Evolutionary conservation across 2,329 filamentous ascomycete genomes (phyloP).

Genomic region (Daldinia sp.): DNA sequence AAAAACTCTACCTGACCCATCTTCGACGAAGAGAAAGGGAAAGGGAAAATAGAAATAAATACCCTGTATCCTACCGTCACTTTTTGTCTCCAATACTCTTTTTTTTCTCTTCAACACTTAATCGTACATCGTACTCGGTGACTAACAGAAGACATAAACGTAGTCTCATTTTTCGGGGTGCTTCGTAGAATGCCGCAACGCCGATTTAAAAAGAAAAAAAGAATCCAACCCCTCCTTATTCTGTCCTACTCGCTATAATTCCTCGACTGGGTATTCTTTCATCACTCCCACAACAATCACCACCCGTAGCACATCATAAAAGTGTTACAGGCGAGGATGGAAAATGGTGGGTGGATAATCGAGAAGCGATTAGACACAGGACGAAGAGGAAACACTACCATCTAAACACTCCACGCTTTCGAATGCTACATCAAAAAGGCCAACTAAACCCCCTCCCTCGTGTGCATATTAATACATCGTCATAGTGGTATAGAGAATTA

Average conservation of each 20-base stretch:
- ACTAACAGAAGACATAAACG: constrained; percentile 34
- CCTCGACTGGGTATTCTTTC: background rate
- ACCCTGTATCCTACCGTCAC: constrained; percentile 30
- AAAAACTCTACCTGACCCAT: constrained; percentile 14
- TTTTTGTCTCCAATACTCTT: constrained; percentile 29
- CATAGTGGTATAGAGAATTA: constrained; percentile 11
- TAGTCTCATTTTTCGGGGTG: constrained; percentile 36
- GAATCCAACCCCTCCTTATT: constrained; percentile 3
- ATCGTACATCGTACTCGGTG: constrained; percentile 40
- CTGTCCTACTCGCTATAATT: constrained; percentile 23
- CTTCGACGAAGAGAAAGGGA: constrained; percentile 10
- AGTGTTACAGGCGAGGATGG: background rate
- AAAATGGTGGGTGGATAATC: constrained; percentile 10
- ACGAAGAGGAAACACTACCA: constrained; percentile 16
- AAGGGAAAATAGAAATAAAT: constrained; percentile 23
- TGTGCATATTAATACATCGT: constrained; percentile 34
- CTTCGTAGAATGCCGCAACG: constrained; percentile 37
- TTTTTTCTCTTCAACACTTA: constrained; percentile 33
- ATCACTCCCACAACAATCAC: background rate
- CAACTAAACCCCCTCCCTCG: constrained; percentile 11
- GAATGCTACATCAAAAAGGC: constrained; percentile 24
- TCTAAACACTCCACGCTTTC: constrained; percentile 13
- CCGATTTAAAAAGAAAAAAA: constrained; percentile 15
- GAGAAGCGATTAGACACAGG: constrained; percentile 1
- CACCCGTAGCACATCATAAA: background rate